Base-by-base conservation (phyloP, 1,284 basidiomycete species). In the Thecaphora frezii region DNA sequence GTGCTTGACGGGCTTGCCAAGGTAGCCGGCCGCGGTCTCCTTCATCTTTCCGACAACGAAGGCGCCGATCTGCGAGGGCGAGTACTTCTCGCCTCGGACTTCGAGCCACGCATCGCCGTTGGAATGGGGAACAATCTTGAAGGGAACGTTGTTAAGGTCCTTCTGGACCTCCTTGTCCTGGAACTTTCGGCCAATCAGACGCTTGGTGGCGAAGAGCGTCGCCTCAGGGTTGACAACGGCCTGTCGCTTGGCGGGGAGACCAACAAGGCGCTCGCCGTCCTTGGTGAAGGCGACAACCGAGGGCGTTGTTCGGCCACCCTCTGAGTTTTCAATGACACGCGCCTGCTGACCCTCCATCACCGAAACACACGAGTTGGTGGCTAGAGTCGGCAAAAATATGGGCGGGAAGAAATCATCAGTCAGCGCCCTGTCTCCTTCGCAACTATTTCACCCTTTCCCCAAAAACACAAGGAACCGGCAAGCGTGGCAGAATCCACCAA, bases 271-370 rank as follows among this genome's bases (percentile, higher is more conserved):
- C 79, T 82, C 72, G 73, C 83, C 83, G 38, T 82, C 81, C 82
- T 97, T 97, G 68, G 93, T 93, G 85, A 98, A 98, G 40, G 94
- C 96, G 67, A 98, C 92, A 55, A 97, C 91, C 48, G 94, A 98
- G 10, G 96, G 96, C 26, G 94, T 98, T 68, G 94, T 97, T 76
- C 94, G 88, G 63, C 90, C 91, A 84, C 94, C 94, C 84, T 98
- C 94, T 13, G 93, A 83, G 84, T 98, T 97, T 82, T 97, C 94
- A 74, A 98, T 89, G 67, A 98, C 94, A 71, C 91, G 89, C 53
- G 93, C 83, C 93, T 89, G 76, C 59, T 76, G 74, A 46, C 92
- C 93, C 84, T 97, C 93, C 90, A 93, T 96, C 43, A 76, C 65
- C 33, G 75, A 73, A 26, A 77, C 75, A 69, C 75, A 77, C 47